Evolutionary conservation across 352 stramenopile genomes (phyloP).

Genomic region (Globisporangium camurandrum): DNA sequence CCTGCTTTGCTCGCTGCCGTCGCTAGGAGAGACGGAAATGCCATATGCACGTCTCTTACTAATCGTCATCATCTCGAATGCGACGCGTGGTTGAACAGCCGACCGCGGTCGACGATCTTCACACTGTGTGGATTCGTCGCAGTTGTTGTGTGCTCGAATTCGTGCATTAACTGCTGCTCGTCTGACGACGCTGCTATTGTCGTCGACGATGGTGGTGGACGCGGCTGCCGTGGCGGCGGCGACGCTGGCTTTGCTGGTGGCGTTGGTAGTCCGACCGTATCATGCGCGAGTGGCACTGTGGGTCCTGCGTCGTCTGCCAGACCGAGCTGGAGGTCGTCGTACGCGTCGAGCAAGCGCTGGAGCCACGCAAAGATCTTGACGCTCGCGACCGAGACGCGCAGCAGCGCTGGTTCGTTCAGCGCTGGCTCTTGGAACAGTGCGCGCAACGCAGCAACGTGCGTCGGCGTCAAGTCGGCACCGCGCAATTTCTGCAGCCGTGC

Average conservation of each 20-base stretch:
- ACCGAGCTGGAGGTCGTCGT: constrained; percentile 44
- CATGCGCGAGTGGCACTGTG: neutral
- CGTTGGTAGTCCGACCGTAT: neutral
- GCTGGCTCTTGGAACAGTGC: constrained; percentile 56
- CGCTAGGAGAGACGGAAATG: no score
- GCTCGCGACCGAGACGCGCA: constrained; percentile 43
- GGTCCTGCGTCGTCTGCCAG: constrained; percentile 12
- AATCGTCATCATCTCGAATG: no score
- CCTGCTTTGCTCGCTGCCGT: no score
- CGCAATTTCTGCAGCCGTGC: constrained; percentile 29
- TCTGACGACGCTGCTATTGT: constrained; percentile 3
- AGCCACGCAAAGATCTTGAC: constrained; percentile 61
- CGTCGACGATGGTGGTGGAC: neutral
- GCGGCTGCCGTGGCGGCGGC: constrained; percentile 8
- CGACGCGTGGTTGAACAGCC: constrained; percentile 22
- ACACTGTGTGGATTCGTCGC: constrained; percentile 13
- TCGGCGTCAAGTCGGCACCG: constrained; percentile 27
- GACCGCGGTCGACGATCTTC: constrained; percentile 43
- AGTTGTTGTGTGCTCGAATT: constrained; percentile 9
- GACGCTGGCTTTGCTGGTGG: constrained; percentile 1
- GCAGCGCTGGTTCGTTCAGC: constrained; percentile 41
- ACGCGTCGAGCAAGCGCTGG: constrained; percentile 49
- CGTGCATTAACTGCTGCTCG: constrained; percentile 9
- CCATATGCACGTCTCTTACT: no score
- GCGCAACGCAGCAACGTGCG: constrained; percentile 40